These are phyloP conservation scores for Tricholoma sp. DNA, from an alignment of 768 basidiomycete genomes.

Conservation along the genomic window DNA sequence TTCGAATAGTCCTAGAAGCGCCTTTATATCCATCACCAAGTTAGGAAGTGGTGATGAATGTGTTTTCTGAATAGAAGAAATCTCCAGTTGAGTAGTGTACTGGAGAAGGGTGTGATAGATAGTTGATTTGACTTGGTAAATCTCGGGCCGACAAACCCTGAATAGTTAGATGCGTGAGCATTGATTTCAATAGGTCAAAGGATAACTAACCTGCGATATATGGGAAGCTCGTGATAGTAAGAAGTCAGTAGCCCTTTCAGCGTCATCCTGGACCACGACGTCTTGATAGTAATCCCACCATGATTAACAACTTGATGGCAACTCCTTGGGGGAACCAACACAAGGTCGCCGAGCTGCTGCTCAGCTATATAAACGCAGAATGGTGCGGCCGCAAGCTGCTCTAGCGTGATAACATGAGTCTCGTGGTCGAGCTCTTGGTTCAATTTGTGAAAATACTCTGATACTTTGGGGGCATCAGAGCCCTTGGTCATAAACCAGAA, in stretches of 20 bases:
- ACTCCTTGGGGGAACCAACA: constrained; percentile 75
- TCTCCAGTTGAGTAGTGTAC: constrained; percentile 22
- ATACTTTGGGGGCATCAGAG: constrained; percentile 47
- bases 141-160: constrained; percentile 79
- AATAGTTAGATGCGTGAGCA: neutral
- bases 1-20: constrained; percentile 43
- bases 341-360: constrained; percentile 72
- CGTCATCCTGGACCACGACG: constrained; percentile 86
- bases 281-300: constrained; percentile 79
- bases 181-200: neutral
- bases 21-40: constrained; percentile 22
- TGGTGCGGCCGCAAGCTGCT: constrained; percentile 59
- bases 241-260: constrained; percentile 53
- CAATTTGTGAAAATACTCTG: constrained; percentile 54
- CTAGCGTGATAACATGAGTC: constrained; percentile 54
- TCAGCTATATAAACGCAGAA: constrained; percentile 68
- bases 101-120: constrained; percentile 50
- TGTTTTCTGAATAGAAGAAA: neutral
- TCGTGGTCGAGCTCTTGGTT: constrained; percentile 69
- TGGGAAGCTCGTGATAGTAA: constrained; percentile 67
- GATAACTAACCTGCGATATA: constrained; percentile 63
- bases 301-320: constrained; percentile 82
- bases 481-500: constrained; percentile 86
- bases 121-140: constrained; percentile 67
- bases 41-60: neutral